Conservation (phyloP, 1,139 yeast genomes). For the Candida sanyaensis region DNA sequence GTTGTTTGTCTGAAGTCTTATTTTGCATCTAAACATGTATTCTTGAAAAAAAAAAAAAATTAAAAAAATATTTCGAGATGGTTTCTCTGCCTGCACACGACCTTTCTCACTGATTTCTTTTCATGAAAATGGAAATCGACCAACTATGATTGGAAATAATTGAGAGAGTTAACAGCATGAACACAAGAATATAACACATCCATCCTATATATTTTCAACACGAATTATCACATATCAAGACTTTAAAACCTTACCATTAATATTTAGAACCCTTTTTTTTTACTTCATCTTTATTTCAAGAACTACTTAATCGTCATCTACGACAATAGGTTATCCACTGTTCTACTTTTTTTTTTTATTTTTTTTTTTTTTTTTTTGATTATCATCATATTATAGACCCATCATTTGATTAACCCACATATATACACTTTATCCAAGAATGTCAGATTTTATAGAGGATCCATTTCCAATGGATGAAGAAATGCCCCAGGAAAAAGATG, state of each 20-base stretch:
- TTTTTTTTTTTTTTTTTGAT: constrained; percentile 1
- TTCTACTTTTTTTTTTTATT: too few species aligned
- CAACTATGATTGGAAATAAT: background rate
- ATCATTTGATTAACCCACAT: background rate
- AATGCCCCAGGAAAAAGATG: constrained; percentile 12
- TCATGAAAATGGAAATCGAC: background rate
- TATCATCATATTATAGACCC: background rate
- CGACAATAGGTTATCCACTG: background rate
- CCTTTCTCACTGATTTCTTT: background rate
- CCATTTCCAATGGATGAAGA: constrained; percentile 55
- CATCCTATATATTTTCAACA: background rate
- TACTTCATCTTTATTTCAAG: background rate
- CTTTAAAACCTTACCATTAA: background rate
- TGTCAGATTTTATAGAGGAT: constrained; percentile 39
- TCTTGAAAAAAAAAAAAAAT: background rate
- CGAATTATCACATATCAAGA: background rate
- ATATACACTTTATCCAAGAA: background rate
- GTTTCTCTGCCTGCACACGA: constrained; percentile 4
- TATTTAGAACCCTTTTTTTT: background rate
- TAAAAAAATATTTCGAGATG: background rate
- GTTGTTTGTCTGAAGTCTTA: background rate
- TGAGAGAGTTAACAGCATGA: constrained; percentile 1
- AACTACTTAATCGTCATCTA: background rate
- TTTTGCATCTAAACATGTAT: constrained; percentile 8
- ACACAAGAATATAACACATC: constrained; percentile 2